phyloP scores from a whole-genome alignment of 2,329 filamentous ascomycete species.

The Cadophora sp. region DNA sequence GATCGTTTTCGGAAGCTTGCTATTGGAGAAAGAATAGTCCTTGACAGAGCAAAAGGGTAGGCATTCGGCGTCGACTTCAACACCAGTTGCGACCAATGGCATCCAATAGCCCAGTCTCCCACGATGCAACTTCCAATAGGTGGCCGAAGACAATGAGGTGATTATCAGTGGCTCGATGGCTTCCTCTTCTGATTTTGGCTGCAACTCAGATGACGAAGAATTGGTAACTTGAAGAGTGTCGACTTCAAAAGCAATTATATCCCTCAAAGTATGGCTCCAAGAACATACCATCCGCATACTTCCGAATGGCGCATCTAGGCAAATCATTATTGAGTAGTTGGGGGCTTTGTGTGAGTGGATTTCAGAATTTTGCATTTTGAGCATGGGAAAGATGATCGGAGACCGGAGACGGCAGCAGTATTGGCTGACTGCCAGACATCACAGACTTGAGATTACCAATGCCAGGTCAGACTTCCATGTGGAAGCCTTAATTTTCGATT shows the following conservation, averaged over 20 bases:
- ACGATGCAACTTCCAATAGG: too few species aligned
- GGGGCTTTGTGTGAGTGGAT: neutral
- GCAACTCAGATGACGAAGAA: neutral
- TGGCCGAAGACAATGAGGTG: too few species aligned
- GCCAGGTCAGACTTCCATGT: neutral
- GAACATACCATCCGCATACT: neutral
- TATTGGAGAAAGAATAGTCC: too few species aligned
- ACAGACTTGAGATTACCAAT: neutral
- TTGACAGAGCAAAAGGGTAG: too few species aligned
- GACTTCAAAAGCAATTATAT: neutral
- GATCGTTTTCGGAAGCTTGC: too few species aligned
- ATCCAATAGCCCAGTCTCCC: too few species aligned
- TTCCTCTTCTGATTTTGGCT: neutral
- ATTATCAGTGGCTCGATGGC: too few species aligned
- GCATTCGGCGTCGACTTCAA: too few species aligned
- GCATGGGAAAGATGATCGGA: neutral
- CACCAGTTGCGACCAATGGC: too few species aligned
- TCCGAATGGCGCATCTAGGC: neutral
- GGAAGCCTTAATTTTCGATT: neutral
- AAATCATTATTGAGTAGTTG: too few species aligned
- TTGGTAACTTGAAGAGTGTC: neutral
- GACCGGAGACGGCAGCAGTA: neutral
- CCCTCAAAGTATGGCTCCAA: neutral
- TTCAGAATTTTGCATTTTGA: conserved; percentile 4
- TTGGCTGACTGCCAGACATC: neutral